Evolutionary conservation across 2,329 filamentous ascomycete species (phyloP), one percentile per base, ranked within the genome.

Genomic region (Xylariales sp.): DNA sequence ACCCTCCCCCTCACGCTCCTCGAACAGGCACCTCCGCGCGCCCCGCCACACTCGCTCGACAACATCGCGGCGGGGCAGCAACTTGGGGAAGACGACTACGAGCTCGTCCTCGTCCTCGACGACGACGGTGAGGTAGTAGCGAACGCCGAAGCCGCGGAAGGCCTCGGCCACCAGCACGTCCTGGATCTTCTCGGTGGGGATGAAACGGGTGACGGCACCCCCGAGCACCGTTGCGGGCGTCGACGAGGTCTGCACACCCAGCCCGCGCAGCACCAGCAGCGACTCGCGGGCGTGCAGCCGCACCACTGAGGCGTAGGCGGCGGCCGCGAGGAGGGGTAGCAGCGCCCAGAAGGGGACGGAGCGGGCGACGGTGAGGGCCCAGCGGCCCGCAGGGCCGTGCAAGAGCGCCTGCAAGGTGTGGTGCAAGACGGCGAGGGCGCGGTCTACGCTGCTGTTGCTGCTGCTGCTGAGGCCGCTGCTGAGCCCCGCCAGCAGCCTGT

Each of bases 141-240:
- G 70, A 24, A 97, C 89, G 63, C 90, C 88, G 54, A 96, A 95
- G 1, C 90, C 90, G 40, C 79, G 80, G 62, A 97, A 97, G 4
- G 90, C 93, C 68, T 98, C 93, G 59, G 96, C 89, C 35, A 98
- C 86, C 38, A 96, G 79, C 40, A 98, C 83, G 59, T 98, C 93
- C 56, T 87, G 87, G 41, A 98, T 94, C 62, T 88, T 83, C 30
- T 85, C 86, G 0, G 91, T 95, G 1, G 93, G 91, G 42, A 98
- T 97, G 60, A 82, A 75, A 40, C 75, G 63, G 53, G 74, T 74
- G 55, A 59, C 36, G 37, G 47, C 34, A 41, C 54, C 56, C 44
- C 55, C 56, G 63, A 50, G 69, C 63, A 54, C 33, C 20, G 81
- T 84, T 2, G 73, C 62, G 7, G 82, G 81, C 19, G 79, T 82